A percentile compares a stretch with the other conserved stretches of the same genome.
phyloP scores from a whole-genome alignment of 2,329 filamentous ascomycete genomes.

The Colletotrichum graminicola region DNA sequence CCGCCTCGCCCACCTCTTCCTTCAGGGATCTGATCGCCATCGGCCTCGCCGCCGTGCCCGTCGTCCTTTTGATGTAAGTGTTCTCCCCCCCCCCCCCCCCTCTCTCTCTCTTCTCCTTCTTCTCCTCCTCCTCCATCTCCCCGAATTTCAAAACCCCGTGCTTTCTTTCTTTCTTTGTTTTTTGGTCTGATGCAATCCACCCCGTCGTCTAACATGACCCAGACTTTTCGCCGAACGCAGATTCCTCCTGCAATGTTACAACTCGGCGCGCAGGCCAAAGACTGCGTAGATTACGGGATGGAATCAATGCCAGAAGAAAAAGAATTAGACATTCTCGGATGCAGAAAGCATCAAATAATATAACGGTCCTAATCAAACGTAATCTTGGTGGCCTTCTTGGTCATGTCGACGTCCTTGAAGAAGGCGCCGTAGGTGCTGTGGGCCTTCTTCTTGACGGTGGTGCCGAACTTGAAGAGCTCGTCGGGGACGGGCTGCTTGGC shows the following conservation, averaged over 20 bases:
- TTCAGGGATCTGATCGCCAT: constrained; percentile 61
- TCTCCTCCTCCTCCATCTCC: not conserved
- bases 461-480: constrained; percentile 93
- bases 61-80: constrained; percentile 72
- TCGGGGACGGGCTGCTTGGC: constrained; percentile 93
- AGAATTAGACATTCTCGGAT: constrained; percentile 7
- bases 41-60: constrained; percentile 62
- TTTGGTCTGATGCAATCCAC: constrained; percentile 18
- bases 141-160: not conserved
- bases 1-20: constrained; percentile 21
- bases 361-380: constrained; percentile 74
- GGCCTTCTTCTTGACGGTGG: constrained; percentile 98
- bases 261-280: constrained; percentile 53
- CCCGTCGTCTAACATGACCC: constrained; percentile 35
- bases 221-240: constrained; percentile 67
- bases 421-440: constrained; percentile 96
- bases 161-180: too few species aligned
- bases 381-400: constrained; percentile 90
- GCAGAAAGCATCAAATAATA: not conserved
- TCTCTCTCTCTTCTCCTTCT: constrained; percentile 2
- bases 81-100: too few species aligned
- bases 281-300: not conserved
- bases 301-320: not conserved
- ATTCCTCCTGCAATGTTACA: constrained; percentile 65
- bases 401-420: constrained; percentile 89